Base-by-base conservation (phyloP, 2,329 filamentous ascomycete species). In the Colletotrichum endophyticum region DNA sequence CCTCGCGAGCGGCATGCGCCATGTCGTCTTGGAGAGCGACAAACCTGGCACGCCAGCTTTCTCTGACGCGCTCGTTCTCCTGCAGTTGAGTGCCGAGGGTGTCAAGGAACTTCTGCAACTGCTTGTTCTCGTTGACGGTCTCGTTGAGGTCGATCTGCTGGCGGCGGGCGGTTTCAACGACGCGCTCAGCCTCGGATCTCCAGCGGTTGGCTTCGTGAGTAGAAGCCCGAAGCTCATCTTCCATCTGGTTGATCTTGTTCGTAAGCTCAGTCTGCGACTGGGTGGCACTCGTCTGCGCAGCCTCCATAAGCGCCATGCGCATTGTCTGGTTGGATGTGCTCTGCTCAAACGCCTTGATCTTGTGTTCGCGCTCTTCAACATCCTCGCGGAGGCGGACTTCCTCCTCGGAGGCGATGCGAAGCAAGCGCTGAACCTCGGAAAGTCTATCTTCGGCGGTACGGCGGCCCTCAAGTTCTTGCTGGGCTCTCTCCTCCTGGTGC, bases 1-100 rank as follows among this genome's bases (percentile, higher is more conserved):
- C 92, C 77, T 98, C 94, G 63, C 92, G 92, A 70, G 95, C 93
- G 66, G 95, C 95, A 72, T 89, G 89, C 36, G 93, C 91, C 94
- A 99, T 96, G 80, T 98, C 95, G 78, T 95, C 92, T 84, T 99
- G 96, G 53, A 99, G 88, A 76, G 92, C 92, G 80, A 96, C 92
- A 81, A 98, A 94, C 85, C 97, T 98, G 83, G 89, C 89, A 79
- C 95, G 94, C 91, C 98, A 96, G 77, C 90, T 92, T 83, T 98
- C 95, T 74, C 96, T 94, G 75, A 98, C 91, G 78, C 94, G 92
- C 81, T 96, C 93, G 81, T 95, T 96, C 86, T 98, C 96, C 81
- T 97, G 93, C 57, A 97, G 91, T 82, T 98, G 96, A 62, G 91
- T 91, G 77, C 93, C 92, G 72, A 98, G 89, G 27, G 92, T 93